These are phyloP conservation scores for Nowakowskiella sp. DNA, from an alignment of 192 early-diverging fungal species.

Conservation along the genomic window DNA sequence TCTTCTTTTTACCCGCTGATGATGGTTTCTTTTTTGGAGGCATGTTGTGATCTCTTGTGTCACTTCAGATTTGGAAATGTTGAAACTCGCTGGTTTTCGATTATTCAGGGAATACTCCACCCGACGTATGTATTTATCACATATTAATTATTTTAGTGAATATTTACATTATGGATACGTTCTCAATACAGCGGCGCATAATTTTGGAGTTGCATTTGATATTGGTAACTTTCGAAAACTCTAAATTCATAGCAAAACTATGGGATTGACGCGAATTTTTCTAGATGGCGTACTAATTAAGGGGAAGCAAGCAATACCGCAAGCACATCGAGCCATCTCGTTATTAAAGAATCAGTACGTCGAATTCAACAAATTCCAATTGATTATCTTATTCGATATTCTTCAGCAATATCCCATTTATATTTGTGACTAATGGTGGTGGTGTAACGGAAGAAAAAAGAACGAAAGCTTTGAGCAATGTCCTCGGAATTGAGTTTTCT, in stretches of 20 bases:
- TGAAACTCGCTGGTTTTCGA: no score
- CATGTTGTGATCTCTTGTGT: no score
- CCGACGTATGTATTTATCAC: no score
- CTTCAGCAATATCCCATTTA: conserved; percentile 51
- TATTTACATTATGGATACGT: no score
- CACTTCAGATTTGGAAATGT: no score
- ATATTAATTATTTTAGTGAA: no score
- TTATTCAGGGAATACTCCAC: no score
- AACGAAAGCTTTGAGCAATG: conserved; percentile 53
- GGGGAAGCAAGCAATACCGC: conserved; percentile 59
- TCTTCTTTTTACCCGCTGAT: neutral
- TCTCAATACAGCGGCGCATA: no score
- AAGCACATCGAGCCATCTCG: conserved; percentile 57
- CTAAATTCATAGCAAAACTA: neutral
- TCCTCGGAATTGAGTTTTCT: conserved; percentile 11
- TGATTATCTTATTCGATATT: neutral
- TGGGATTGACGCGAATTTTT: conserved; percentile 17
- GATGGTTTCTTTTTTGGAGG: neutral
- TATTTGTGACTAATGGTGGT: conserved; percentile 84
- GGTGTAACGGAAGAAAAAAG: conserved; percentile 68
- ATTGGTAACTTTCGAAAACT: conserved; percentile 18
- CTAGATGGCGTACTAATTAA: conserved; percentile 86
- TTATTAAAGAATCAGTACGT: conserved; percentile 44
- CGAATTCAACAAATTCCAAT: neutral
- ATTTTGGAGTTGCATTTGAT: conserved; percentile 35